Evolutionary conservation across 208 protist genomes (phyloP), one percentile per base, ranked within the genome.

Genomic region (Acanthamoeba lenticulata): DNA sequence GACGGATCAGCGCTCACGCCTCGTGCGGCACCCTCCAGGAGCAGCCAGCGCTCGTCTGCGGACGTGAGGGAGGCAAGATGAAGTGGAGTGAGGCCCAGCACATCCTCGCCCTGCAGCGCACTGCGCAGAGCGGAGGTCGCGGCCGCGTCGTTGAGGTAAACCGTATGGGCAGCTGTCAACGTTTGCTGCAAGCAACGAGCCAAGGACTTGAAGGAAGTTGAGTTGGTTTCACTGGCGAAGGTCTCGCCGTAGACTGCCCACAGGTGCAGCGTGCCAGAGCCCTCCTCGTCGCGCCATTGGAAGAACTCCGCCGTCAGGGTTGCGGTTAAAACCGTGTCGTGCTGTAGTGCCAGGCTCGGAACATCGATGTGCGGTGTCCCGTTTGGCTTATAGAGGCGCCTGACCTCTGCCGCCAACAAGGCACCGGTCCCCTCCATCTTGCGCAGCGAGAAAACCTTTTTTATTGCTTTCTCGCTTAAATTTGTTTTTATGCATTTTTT

Each of bases 201-300:
- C n/a, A 52, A 83, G 42, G 42, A 17, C 4, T 29, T 29, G 74
- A 11, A 17, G 42, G 24, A n/a, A 38, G 38, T 4, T 11, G 42
- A 15, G 38, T 34, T 0, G 13, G 6, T 7, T 32, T 45, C 0
- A 11, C 9, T 29, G 72, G 0, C 2, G 72, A 4, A 27, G 42
- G 34, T 21, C 52, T 60, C 52, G 72, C 15, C 11, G 72, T 45
- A 83, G 72, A 83, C 72, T 4, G 38, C 72, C 72, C 40, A 44
- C 36, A 83, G 13, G 72, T 83, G 72, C 11, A 83, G 72, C 11
- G 11, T 6, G 24, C 72, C 21, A 15, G 72, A 83, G 72, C 72
- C 72, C 72, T 83, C 72, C 13, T 49, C 40, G 38, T 83, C 72
- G 13, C 72, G 72, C 72, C 72, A 83, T n/a, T 49, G 72, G 38